Conservation (phyloP, 2,329 filamentous ascomycete genomes). For the Xylariaceae sp. region DNA sequence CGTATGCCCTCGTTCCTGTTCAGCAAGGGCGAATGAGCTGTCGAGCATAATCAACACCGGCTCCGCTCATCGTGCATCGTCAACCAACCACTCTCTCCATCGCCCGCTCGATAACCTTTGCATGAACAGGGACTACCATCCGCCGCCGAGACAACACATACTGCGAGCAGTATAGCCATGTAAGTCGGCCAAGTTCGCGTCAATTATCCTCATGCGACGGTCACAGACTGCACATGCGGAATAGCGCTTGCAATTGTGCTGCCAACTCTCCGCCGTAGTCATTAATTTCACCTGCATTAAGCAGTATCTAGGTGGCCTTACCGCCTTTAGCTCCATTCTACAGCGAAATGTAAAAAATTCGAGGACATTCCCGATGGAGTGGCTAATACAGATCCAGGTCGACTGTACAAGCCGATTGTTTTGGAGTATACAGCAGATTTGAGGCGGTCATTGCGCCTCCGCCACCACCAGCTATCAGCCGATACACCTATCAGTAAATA, state of each 20-base stretch:
- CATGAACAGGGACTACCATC: slow-evolving; percentile 1
- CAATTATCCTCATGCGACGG: neutral
- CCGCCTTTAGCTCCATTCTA: neutral
- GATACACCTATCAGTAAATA: too few relatives aligned
- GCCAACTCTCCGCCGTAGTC: too few relatives aligned
- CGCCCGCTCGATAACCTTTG: slow-evolving; percentile 10
- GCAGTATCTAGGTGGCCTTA: neutral
- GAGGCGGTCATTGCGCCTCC: too few relatives aligned
- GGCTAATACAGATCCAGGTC: too few relatives aligned
- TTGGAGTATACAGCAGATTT: too few relatives aligned
- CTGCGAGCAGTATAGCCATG: neutral
- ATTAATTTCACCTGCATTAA: neutral
- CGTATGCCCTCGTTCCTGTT: slow-evolving; percentile 1
- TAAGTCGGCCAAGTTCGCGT: neutral
- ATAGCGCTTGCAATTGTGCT: too few relatives aligned
- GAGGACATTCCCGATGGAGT: too few relatives aligned
- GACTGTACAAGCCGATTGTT: too few relatives aligned
- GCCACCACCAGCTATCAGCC: too few relatives aligned
- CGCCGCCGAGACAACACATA: neutral
- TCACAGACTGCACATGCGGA: neutral
- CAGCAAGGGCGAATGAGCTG: slow-evolving; percentile 21
- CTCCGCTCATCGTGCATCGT: slow-evolving; percentile 16
- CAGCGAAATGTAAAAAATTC: slow-evolving; percentile 7
- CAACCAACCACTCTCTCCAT: slow-evolving; percentile 13
- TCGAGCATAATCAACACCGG: slow-evolving; percentile 7